Evolutionary conservation across 768 basidiomycete genomes (phyloP).

Genomic region (Rhizopogon sp.): DNA sequence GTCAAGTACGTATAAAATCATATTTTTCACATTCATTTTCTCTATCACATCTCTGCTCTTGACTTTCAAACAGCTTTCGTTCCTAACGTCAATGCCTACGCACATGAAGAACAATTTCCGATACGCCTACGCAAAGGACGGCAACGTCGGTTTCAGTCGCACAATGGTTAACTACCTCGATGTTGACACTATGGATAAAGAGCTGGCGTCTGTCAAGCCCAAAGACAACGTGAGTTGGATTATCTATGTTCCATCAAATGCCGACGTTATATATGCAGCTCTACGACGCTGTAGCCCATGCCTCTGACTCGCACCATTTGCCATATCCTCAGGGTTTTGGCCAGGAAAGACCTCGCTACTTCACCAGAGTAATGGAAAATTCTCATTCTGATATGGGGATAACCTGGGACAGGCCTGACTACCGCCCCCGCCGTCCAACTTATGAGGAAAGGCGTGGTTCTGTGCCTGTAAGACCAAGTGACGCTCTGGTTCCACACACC

Average conservation of each 20-base stretch:
- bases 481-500: slow-evolving; percentile 7
- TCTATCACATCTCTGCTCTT: neutral
- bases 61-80: too few relatives aligned
- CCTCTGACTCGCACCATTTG: slow-evolving; percentile 19
- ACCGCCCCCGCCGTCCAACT: slow-evolving; percentile 19
- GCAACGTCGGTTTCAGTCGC: slow-evolving; percentile 15
- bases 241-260: neutral
- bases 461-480: slow-evolving; percentile 17
- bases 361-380: slow-evolving; percentile 8
- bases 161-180: slow-evolving; percentile 23
- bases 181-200: slow-evolving; percentile 8
- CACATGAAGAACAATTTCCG: neutral
- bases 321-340: slow-evolving; percentile 8
- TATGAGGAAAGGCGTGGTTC: slow-evolving; percentile 20
- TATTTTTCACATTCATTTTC: neutral
- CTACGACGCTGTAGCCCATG: slow-evolving; percentile 23
- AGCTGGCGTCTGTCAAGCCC: slow-evolving; percentile 9
- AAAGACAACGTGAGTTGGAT: slow-evolving; percentile 12
- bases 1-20: neutral
- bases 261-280: slow-evolving; percentile 13
- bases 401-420: slow-evolving; percentile 15
- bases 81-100: neutral
- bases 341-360: slow-evolving; percentile 13
- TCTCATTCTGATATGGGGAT: slow-evolving; percentile 21
- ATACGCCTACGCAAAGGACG: slow-evolving; percentile 12